A percentile compares a stretch with the other conserved stretches of the same genome.
Evolutionary conservation across 768 basidiomycete genomes (phyloP).

Genomic region (Lactarius pseudohatsudake): DNA sequence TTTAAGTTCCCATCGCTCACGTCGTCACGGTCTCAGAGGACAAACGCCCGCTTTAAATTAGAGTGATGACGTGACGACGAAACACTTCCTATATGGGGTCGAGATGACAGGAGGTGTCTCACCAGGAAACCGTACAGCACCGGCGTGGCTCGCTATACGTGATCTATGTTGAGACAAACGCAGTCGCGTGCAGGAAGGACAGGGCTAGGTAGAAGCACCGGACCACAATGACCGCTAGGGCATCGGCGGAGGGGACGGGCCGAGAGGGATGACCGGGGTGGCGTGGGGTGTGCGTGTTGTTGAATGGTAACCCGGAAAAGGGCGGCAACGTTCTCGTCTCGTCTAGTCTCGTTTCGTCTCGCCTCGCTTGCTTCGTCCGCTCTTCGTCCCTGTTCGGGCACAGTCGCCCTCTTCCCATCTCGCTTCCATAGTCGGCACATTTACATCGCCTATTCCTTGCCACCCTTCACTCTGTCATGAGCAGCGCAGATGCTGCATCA

Average conservation of each 20-base stretch:
- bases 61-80: neutral
- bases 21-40: neutral
- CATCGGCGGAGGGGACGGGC: neutral
- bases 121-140: neutral
- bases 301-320: conserved; percentile 19
- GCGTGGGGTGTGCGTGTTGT: neutral
- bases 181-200: no score
- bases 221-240: no score
- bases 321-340: conserved; percentile 20
- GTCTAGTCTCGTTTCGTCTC: conserved; percentile 10
- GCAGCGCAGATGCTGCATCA: conserved; percentile 40
- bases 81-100: neutral
- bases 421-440: conserved; percentile 17
- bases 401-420: conserved; percentile 18
- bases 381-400: conserved; percentile 11
- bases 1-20: neutral
- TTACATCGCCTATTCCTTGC: conserved; percentile 17
- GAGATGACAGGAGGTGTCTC: neutral
- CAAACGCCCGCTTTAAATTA: neutral
- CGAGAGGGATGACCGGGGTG: neutral
- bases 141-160: neutral
- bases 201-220: no score
- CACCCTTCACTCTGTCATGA: conserved; percentile 39
- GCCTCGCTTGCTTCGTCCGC: conserved; percentile 4
- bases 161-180: no score